A percentile compares a stretch with the other conserved stretches of the same genome.
Conservation (phyloP, 202 grass and related monocot genomes). For the Miscanthus sacchariflorus region DNA sequence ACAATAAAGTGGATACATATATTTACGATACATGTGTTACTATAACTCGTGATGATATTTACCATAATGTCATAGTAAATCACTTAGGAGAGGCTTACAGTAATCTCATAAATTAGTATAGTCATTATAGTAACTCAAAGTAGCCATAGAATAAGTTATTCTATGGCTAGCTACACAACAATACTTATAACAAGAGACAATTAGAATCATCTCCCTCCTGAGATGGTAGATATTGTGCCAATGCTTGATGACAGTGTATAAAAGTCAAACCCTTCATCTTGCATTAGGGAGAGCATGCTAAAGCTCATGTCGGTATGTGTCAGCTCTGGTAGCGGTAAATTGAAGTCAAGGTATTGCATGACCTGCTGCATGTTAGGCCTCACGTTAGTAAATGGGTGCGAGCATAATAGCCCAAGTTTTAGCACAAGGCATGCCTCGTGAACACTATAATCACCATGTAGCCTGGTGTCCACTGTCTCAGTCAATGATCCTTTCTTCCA, state of each 20-base stretch:
- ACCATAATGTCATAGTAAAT: too few species aligned
- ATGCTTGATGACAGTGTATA: slow-evolving; percentile 24
- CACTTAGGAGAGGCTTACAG: too few species aligned
- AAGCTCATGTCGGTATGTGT: slow-evolving; percentile 10
- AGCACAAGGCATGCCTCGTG: background rate
- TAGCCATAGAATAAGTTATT: too few species aligned
- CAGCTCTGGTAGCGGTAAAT: slow-evolving; percentile 21
- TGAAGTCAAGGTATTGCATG: background rate
- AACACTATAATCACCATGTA: background rate
- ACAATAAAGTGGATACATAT: too few species aligned
- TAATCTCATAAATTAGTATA: too few species aligned
- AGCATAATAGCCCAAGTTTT: slow-evolving; percentile 9
- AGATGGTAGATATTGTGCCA: slow-evolving; percentile 14
- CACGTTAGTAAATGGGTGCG: background rate
- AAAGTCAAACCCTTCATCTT: slow-evolving; percentile 12
- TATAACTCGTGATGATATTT: too few species aligned
- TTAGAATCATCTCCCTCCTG: slow-evolving; percentile 9
- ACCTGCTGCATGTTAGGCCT: slow-evolving; percentile 20
- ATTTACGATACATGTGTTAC: too few species aligned
- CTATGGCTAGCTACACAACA: too few species aligned
- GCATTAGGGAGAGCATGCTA: slow-evolving; percentile 3
- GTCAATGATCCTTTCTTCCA: background rate
- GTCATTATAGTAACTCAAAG: too few species aligned
- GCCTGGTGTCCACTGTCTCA: background rate
- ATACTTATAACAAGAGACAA: too few species aligned